These are phyloP conservation scores for Malus sylvestris DNA, from an alignment of 306 rosid genomes.

Conservation along the genomic window DNA sequence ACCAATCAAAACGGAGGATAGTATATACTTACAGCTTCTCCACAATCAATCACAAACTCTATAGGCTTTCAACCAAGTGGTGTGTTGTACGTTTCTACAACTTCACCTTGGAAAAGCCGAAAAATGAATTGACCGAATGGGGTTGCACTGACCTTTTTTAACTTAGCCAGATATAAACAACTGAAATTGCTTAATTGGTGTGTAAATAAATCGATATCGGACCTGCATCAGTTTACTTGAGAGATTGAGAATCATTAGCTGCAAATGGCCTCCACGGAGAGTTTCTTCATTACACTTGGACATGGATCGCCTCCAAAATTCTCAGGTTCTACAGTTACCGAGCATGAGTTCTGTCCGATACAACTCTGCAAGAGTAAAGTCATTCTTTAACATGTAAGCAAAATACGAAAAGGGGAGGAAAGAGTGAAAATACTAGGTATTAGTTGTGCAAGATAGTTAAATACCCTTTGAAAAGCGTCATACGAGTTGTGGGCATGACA, in stretches of 20 bases:
- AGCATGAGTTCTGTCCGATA: slow-evolving; percentile 71
- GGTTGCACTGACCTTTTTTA: slow-evolving; percentile 31
- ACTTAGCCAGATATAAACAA: slow-evolving; percentile 15
- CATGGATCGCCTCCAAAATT: slow-evolving; percentile 97
- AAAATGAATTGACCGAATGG: slow-evolving; percentile 50
- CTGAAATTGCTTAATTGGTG: slow-evolving; percentile 12
- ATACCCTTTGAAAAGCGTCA: slow-evolving; percentile 77
- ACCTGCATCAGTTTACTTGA: slow-evolving; percentile 11
- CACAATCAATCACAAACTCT: slow-evolving; percentile 38
- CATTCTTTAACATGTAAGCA: not conserved
- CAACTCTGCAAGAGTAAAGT: slow-evolving; percentile 60
- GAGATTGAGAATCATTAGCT: slow-evolving; percentile 43
- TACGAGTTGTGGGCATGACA: slow-evolving; percentile 93
- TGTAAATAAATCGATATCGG: slow-evolving; percentile 13
- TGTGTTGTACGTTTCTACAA: slow-evolving; percentile 83
- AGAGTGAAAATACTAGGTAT: not conserved
- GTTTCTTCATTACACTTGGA: slow-evolving; percentile 87
- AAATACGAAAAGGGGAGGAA: not conserved
- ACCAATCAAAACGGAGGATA: slow-evolving; percentile 23
- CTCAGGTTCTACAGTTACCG: slow-evolving; percentile 71
- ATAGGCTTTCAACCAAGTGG: slow-evolving; percentile 51
- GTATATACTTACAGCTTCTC: slow-evolving; percentile 32
- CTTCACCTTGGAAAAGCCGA: slow-evolving; percentile 76
- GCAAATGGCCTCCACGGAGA: slow-evolving; percentile 85
- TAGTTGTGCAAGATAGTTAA: slow-evolving; percentile 3